Percentiles rank a stretch among this genome's conserved stretches.
These are phyloP conservation scores for Podaxis sp. DNA, from an alignment of 768 basidiomycete species.

Conservation along the genomic window DNA sequence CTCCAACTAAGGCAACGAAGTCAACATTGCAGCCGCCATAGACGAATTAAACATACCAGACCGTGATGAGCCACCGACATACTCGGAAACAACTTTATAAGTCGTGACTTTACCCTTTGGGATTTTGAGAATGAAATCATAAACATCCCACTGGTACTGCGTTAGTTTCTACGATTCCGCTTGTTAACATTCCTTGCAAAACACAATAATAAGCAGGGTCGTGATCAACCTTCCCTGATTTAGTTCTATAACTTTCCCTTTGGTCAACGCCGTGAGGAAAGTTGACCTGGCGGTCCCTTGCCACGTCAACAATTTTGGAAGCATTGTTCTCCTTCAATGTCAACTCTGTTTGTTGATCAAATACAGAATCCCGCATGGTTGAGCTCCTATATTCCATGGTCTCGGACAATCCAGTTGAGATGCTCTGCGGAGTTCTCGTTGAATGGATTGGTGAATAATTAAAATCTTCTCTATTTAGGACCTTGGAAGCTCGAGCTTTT, in stretches of 20 bases:
- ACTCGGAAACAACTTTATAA: conserved; percentile 48
- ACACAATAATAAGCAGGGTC: background rate
- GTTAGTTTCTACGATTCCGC: conserved; percentile 37
- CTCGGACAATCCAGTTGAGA: background rate
- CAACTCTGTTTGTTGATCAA: background rate
- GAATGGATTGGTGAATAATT: background rate
- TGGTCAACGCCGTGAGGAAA: conserved; percentile 24
- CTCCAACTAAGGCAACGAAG: background rate
- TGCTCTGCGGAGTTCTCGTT: background rate
- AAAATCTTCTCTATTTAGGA: background rate
- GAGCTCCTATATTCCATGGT: background rate
- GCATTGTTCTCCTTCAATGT: background rate
- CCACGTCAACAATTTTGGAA: background rate
- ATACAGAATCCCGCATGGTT: background rate
- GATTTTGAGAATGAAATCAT: conserved; percentile 46
- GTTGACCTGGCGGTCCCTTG: background rate
- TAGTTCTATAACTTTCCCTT: conserved; percentile 27
- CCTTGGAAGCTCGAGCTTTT: background rate
- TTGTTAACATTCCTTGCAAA: background rate
- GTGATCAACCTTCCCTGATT: conserved; percentile 29
- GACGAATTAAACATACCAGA: conserved; percentile 39
- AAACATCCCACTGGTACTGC: conserved; percentile 55
- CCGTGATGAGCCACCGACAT: conserved; percentile 57
- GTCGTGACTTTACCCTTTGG: conserved; percentile 51
- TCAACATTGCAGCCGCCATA: background rate